Evolutionary conservation across 176 grass and related monocot species (phyloP).

Genomic region (barley (Hordeum vulgare)): DNA sequence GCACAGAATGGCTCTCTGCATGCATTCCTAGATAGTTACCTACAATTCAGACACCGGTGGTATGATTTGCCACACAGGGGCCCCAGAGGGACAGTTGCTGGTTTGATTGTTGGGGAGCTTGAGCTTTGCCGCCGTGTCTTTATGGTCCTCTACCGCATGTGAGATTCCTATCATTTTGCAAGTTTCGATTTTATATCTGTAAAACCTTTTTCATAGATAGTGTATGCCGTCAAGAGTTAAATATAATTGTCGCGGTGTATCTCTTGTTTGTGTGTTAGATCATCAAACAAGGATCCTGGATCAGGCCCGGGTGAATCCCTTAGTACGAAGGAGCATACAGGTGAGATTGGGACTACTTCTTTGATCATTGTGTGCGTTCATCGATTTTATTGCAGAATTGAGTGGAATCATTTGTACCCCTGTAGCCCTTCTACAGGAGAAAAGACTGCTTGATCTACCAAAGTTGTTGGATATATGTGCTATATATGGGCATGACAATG

Average conservation of each 20-base stretch:
- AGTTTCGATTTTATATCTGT: background rate
- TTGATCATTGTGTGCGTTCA: slow-evolving; percentile 9
- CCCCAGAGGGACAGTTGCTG: slow-evolving; percentile 52
- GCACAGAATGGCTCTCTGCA: slow-evolving; percentile 72
- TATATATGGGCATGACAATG: slow-evolving; percentile 87
- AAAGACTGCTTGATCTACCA: slow-evolving; percentile 83
- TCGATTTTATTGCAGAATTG: slow-evolving; percentile 19
- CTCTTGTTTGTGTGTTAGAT: slow-evolving; percentile 51
- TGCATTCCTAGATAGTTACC: slow-evolving; percentile 87
- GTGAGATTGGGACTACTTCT: slow-evolving; percentile 24
- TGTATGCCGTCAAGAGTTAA: background rate
- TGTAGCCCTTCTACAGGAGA: slow-evolving; percentile 90
- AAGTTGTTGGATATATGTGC: slow-evolving; percentile 96
- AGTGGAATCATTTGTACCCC: slow-evolving; percentile 7
- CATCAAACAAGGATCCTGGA: slow-evolving; percentile 92
- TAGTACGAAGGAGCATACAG: slow-evolving; percentile 81
- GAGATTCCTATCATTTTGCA: slow-evolving; percentile 26
- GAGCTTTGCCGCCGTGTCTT: slow-evolving; percentile 89
- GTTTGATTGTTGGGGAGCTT: slow-evolving; percentile 81
- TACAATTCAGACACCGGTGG: slow-evolving; percentile 91
- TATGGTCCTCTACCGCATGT: slow-evolving; percentile 97
- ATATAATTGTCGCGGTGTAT: slow-evolving; percentile 3
- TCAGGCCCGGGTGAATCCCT: slow-evolving; percentile 55
- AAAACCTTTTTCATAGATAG: slow-evolving; percentile 8
- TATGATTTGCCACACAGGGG: slow-evolving; percentile 83